phyloP scores from a whole-genome alignment of 176 grass and related monocot genomes.

The Puya raimondii region DNA sequence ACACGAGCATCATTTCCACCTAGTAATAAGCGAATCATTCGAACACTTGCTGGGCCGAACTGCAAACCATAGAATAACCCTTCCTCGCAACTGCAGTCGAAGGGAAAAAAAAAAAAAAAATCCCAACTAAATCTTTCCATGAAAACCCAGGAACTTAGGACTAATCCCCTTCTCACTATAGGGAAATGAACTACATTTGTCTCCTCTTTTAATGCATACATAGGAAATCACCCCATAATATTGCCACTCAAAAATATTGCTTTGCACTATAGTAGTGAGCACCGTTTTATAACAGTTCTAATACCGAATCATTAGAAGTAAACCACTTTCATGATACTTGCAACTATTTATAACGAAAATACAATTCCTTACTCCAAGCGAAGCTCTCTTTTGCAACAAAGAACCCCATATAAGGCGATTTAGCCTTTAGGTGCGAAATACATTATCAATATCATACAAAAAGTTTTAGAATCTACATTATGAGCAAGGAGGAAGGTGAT shows the following conservation, averaged over 20 bases:
- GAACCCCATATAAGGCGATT: too few relatives aligned
- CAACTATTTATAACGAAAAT: too few relatives aligned
- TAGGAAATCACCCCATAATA: too few relatives aligned
- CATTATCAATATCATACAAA: too few relatives aligned
- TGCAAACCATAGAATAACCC: conserved; percentile 4
- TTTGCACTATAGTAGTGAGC: too few relatives aligned
- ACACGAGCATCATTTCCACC: not conserved
- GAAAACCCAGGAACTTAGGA: not conserved
- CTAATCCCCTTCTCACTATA: not conserved
- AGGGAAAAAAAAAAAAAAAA: not conserved
- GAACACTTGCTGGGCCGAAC: not conserved
- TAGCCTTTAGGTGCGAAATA: too few relatives aligned
- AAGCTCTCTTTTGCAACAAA: too few relatives aligned
- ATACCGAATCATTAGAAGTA: too few relatives aligned
- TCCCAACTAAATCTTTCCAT: not conserved
- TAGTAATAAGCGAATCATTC: not conserved
- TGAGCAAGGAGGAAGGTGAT: not conserved
- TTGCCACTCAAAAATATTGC: too few relatives aligned
- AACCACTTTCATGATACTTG: too few relatives aligned
- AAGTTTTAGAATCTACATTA: not conserved
- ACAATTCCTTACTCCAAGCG: too few relatives aligned
- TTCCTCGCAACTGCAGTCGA: not conserved
- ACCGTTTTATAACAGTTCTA: too few relatives aligned
- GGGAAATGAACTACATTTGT: not conserved
- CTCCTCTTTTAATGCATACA: not conserved